Base-by-base conservation (phyloP, 2,329 filamentous ascomycete genomes). In the Lizonia empirigonia region DNA sequence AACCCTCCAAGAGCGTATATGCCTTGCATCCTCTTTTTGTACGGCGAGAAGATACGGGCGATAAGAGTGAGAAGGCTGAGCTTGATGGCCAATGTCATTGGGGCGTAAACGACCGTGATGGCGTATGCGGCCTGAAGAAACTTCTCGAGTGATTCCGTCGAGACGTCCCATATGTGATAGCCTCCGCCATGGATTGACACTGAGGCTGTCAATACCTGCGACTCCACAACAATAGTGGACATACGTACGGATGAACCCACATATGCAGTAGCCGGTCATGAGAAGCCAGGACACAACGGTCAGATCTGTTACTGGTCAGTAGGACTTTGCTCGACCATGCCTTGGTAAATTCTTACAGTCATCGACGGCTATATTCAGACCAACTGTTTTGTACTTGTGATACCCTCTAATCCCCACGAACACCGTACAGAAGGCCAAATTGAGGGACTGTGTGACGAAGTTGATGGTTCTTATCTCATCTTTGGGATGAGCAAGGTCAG, bases 1-100 rank as follows among this genome's bases (percentile, higher is more conserved):
- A 55, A 35, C 8, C 27, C 51, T 13, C 45, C 51, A 37, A 64
- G 58, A 8, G 41, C 39, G 24, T 62, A 60, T 24, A 64, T 55
- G 20, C 44, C 51, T 32, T 44, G 46, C 16, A 58, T 42, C 6
- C 44, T 44, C 35, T 30, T 44, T 19, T 52, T 50, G 32, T 56
- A 55, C 9, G 58, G 53, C 2, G 56, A 42, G 41, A 68, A 66
- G 5, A 65, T 50, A 5, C 63, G 53, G 1, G 55, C 55, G n/a
- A 67, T 64, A 12, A 68, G 48, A 4, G 65, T 53, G 2, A 66
- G 55, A 23, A 65, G 57, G 5, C 60, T 60, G 20, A 64, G 47
- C 27, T 67, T 68, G n/a, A 55, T 63, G 16, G 59, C 44, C 15
- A 55, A 55, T 3, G 54, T 54, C 29, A 58, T 63, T 3, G 60